phyloP scores from a whole-genome alignment of 169 alveolate genomes.

The Plasmodium gallinaceum region DNA sequence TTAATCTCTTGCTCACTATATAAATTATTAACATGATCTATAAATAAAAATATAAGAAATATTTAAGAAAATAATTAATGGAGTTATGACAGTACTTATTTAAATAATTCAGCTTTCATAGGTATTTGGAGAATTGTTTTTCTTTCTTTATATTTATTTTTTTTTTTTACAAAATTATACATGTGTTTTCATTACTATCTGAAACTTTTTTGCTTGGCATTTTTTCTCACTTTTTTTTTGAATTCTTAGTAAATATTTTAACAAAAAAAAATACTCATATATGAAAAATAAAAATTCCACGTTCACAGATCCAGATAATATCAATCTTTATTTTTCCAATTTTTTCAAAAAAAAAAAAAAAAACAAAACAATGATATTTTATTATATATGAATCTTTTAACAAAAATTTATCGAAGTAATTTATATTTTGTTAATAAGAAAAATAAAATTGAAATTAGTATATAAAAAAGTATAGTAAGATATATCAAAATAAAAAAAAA shows the following conservation, averaged over 20 bases:
- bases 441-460: no score
- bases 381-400: no score
- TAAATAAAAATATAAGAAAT: not conserved
- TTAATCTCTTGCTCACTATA: constrained; percentile 69
- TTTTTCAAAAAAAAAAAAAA: no score
- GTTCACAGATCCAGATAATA: no score
- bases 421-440: no score
- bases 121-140: not conserved
- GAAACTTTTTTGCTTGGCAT: constrained; percentile 17
- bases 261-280: not conserved
- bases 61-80: not conserved
- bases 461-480: no score
- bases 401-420: no score
- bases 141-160: not conserved
- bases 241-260: not conserved
- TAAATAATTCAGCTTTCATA: not conserved
- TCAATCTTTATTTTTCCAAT: no score
- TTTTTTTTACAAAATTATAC: constrained; percentile 14
- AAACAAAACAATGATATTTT: no score
- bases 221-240: constrained; percentile 9
- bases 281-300: not conserved
- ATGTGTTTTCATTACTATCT: constrained; percentile 18
- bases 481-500: no score
- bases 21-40: constrained; percentile 55
- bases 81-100: not conserved